Evolutionary conservation across 2,329 filamentous ascomycete species (phyloP), one percentile per base, ranked within the genome.

Genomic region (Dothideomycetes sp.): DNA sequence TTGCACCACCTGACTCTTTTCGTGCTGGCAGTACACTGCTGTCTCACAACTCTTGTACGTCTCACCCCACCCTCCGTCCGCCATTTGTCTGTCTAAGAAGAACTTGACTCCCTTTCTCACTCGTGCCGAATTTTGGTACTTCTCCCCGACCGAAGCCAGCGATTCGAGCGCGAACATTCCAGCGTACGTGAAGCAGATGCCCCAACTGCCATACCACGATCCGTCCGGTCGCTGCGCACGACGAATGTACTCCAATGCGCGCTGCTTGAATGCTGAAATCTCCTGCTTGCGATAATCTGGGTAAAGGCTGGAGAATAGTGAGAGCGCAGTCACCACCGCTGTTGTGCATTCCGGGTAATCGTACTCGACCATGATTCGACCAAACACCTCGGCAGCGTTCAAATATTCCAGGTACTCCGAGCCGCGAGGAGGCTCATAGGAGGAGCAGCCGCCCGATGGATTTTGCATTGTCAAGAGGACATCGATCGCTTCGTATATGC

Each of bases 281-380:
- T 96, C 89, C 0, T 72, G 60, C 0, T 73, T 57, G 36, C 89
- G 76, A 60, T 98, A 94, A 19, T 81, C 67, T 0, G 89, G 86
- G 68, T 86, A 93, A 58, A 84, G 72, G 52, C 81, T 73, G 48
- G 76, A 75, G 67, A 96, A 96, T 2, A 89, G 69, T 4, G 81
- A 82, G 15, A 98, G 69, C 0, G 84, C 87, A 1, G 85, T 95
- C 3, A 98, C 83, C 19, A 87, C 86, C 1, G 91, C 88, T 2
- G 91, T 96, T 1, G 91, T 98, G 66, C 91, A 98, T 61, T 98
- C 91, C 0, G 89, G 87, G 55, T 98, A 96, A 58, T 94, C 86
- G 59, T 98, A 98, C 56, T 96, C 89, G 39, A 98, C 81, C 91
- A 98, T 98, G 64, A 98, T 98, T 15, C 80, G 75, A 11, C 86